phyloP scores from a whole-genome alignment of 345 rosid species.

The Carallia pectinifolia region DNA sequence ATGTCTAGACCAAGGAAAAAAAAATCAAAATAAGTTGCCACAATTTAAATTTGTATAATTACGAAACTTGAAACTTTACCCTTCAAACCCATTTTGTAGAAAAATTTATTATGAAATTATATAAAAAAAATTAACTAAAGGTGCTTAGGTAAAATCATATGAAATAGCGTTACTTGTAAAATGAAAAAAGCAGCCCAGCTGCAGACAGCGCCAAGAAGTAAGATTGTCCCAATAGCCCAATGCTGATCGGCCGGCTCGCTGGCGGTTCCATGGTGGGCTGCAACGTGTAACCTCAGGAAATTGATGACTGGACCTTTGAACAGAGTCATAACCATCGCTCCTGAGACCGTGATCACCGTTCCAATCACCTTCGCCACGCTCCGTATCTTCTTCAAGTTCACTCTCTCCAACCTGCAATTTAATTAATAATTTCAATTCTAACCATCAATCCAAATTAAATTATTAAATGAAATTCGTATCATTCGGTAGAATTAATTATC shows the following conservation, averaged over 20 bases:
- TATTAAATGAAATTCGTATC: not conserved
- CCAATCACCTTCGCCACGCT: constrained; percentile 78
- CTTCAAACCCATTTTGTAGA: no score
- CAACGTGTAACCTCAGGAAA: constrained; percentile 39
- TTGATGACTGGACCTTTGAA: constrained; percentile 81
- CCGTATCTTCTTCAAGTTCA: constrained; percentile 52
- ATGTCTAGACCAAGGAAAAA: constrained; percentile 40
- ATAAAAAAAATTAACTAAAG: no score
- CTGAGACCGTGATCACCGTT: constrained; percentile 63
- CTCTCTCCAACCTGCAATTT: constrained; percentile 58
- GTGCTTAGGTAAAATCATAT: no score
- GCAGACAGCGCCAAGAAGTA: constrained; percentile 55
- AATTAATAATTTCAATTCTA: not conserved
- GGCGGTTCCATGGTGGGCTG: constrained; percentile 28
- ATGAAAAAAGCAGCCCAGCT: constrained; percentile 83
- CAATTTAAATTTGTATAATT: not conserved
- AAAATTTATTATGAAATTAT: no score
- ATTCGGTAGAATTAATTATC: no score
- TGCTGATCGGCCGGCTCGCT: constrained; percentile 41
- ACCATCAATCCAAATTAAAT: not conserved
- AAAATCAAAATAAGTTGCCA: not conserved
- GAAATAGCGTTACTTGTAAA: not conserved
- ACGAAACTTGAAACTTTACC: no score
- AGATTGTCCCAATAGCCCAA: constrained; percentile 65
- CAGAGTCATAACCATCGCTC: constrained; percentile 95